phyloP scores from a whole-genome alignment of 2,329 filamentous ascomycete genomes.

The Periconia sp. region DNA sequence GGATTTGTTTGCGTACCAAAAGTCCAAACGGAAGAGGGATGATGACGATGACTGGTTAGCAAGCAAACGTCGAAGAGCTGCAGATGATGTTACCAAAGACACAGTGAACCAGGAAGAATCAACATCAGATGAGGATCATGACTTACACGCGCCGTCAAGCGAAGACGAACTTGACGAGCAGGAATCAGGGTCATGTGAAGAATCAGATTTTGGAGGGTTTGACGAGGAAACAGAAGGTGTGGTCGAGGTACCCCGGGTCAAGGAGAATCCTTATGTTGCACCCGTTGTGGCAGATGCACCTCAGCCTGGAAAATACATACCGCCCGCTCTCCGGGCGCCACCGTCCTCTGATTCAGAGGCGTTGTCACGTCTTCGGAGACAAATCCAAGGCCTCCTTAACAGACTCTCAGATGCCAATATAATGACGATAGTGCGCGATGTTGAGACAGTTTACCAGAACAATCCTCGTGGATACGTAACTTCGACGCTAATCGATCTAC shows the following conservation, averaged over 20 bases:
- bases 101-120: constrained; percentile 20
- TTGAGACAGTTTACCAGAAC: constrained; percentile 80
- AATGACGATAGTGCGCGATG: constrained; percentile 76
- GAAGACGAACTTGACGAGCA: constrained; percentile 23
- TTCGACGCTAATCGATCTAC: constrained; percentile 72
- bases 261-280: constrained; percentile 88
- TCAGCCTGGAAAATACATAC: constrained; percentile 73
- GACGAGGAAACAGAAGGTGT: constrained; percentile 34
- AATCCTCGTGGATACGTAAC: constrained; percentile 89
- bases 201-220: constrained; percentile 23
- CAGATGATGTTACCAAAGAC: constrained; percentile 19
- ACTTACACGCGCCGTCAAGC: constrained; percentile 11
- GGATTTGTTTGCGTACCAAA: constrained; percentile 42
- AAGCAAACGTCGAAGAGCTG: constrained; percentile 59
- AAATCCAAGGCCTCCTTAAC: constrained; percentile 87
- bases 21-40: constrained; percentile 56
- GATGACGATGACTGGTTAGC: constrained; percentile 65
- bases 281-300: constrained; percentile 56
- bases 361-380: constrained; percentile 70
- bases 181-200: constrained; percentile 21
- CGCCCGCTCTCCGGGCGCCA: constrained; percentile 75
- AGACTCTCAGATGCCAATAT: constrained; percentile 90
- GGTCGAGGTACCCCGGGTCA: constrained; percentile 43
- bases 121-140: not conserved
- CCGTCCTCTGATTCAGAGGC: constrained; percentile 66